Evolutionary conservation across 2,329 filamentous ascomycete genomes (phyloP), one percentile per base, ranked within the genome.

Genomic region (Herpotrichia juniperi): DNA sequence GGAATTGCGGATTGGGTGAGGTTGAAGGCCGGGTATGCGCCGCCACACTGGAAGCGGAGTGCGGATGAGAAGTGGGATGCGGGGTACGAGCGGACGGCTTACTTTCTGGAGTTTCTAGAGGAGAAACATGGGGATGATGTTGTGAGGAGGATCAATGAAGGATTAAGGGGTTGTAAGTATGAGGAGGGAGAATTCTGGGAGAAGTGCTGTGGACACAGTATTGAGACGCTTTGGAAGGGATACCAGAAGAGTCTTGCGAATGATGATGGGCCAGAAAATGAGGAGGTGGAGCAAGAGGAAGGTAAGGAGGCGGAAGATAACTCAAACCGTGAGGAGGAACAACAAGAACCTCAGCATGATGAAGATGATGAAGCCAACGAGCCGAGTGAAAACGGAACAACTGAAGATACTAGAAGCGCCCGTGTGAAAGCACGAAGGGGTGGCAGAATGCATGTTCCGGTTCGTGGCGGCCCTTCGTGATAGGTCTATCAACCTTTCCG

Each of bases 1-100:
- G 93, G 93, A 0, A 85, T 97, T 47, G 93, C 93, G 17, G 94
- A 97, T 75, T 97, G 91, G 84, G 93, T 97, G 21, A 83, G 93
- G 2, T 76, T 97, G 54, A 86, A 85, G 58, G 87, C 87, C 44
- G 83, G 82, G 0, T 81, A 96, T 24, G 84, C 80, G 8, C 91
- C 93, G 34, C 89, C 90, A 44, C 93, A 97, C 75, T 97, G 93
- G 93, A 87, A 85, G 68, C 74, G 74, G 35, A 77, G 79, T 21
- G 70, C 72, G 2, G 76, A 79, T 16, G 82, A 83, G 16, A 80
- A 82, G n/a, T 97, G 93, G 93, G 91, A 96, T 72, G 83, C 81
- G 32, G 93, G 93, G 0, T 97, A 97, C 74, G 88, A 97, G 77
- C 84, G 89, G 60, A 97, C 93, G 6, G 94, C 87, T 1, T 97